Conservation (phyloP, 1,284 basidiomycete genomes). For the Cryptococcus sp. region DNA sequence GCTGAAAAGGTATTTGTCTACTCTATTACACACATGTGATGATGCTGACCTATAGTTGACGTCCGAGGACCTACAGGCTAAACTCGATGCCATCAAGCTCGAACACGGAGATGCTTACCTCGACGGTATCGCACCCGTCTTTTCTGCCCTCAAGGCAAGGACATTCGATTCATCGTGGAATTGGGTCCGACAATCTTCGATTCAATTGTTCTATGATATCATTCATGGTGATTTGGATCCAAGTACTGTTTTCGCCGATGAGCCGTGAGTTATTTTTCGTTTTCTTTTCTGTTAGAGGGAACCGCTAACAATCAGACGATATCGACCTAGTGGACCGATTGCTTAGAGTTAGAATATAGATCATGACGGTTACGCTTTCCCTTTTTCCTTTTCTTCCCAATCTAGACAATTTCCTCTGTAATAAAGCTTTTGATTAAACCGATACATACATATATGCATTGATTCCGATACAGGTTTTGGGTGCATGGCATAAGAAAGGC, state of each 20-base stretch:
- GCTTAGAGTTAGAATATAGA: not conserved
- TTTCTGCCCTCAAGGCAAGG: constrained; percentile 91
- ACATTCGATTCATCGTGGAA: constrained; percentile 99
- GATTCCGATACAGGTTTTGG: no score
- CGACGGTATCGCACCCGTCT: constrained; percentile 89
- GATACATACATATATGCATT: no score
- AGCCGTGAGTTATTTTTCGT: constrained; percentile 26
- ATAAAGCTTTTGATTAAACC: no score
- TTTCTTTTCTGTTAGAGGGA: not conserved
- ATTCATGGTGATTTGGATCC: constrained; percentile 68
- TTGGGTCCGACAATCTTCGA: constrained; percentile 94
- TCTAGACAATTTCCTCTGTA: no score
- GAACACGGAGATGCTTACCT: constrained; percentile 85
- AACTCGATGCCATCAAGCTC: constrained; percentile 71
- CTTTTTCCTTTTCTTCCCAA: not conserved
- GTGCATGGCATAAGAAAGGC: no score
- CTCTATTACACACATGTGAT: no score
- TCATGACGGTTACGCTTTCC: not conserved
- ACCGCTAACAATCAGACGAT: constrained; percentile 9
- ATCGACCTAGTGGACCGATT: constrained; percentile 11
- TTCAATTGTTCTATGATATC: constrained; percentile 96
- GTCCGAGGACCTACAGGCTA: constrained; percentile 66
- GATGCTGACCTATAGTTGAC: constrained; percentile 53
- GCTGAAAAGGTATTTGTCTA: constrained; percentile 59
- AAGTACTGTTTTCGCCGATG: constrained; percentile 38